Base-by-base conservation (phyloP, 192 early-diverging fungal genomes). In the Coemansia sp. region DNA sequence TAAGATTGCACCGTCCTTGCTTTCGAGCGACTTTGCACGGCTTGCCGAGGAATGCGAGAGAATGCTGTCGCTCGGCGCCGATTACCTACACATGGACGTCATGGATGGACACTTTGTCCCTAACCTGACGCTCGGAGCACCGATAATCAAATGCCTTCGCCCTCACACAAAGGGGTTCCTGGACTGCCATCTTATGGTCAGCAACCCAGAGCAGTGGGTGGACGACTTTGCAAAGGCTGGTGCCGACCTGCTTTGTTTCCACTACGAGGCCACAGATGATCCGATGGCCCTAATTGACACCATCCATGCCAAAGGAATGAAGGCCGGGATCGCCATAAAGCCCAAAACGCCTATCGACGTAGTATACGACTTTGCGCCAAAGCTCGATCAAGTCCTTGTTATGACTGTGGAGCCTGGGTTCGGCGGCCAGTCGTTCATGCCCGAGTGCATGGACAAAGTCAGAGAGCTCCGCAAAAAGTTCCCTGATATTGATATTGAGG, bases 381-480 rank as follows among this genome's bases (percentile, higher is more conserved):
- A 85, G 60, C 86, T 89, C 36, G 96, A 98, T 53, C 90, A 94
- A 89, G 87, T 94, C 25, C 75, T 98, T 38, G 85, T 96, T 47
- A 98, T 98, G 96, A 98, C 96, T 0, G 96, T 96, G 20, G 94
- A 98, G 70, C 96, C 96, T 38, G 96, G 96, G 6, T 98, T 98
- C 70, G 96, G 96, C 38, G 96, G 96, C 34, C 96, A 98, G 82
- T 77, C 87, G 50, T 95, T 98, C 77, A 98, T 95, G 94, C 70
- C 79, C 13, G 82, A 88, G 61, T 91, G 89, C 65, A 85, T 98
- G 82, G 83, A 87, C 31, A 98, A 98, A 85, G 94, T 89, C 58
- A 53, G 59, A 10, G 65, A 57, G 27, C 77, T 98, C 29, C 88
- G 96, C 17, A 75, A 77, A 14, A 69, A 67, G 55, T 98, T 84